Percentiles rank a stretch among this genome's conserved stretches.
These are phyloP conservation scores for Spergularia marina DNA, from an alignment of 148 eudicot genomes.

Conservation along the genomic window DNA sequence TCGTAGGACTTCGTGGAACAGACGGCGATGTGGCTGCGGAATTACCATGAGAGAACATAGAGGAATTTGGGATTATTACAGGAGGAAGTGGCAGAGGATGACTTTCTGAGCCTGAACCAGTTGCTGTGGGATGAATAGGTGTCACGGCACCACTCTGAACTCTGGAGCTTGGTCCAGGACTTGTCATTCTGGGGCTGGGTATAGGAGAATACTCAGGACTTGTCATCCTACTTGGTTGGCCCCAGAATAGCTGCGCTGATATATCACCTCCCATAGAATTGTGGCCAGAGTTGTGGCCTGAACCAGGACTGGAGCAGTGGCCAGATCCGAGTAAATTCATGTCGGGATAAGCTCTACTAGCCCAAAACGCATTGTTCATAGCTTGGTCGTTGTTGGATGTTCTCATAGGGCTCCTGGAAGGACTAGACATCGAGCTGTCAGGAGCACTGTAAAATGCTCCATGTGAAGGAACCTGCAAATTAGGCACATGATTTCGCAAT, in stretches of 20 bases:
- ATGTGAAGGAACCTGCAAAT: slow-evolving; percentile 64
- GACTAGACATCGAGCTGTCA: slow-evolving; percentile 90
- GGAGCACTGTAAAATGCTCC: slow-evolving; percentile 79
- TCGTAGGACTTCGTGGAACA: slow-evolving; percentile 82
- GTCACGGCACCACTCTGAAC: slow-evolving; percentile 98
- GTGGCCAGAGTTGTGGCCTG: slow-evolving; percentile 94
- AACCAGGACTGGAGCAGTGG: slow-evolving; percentile 98
- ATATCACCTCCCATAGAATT: slow-evolving; percentile 97
- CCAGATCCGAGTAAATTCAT: slow-evolving; percentile 80
- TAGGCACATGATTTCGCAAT: slow-evolving; percentile 61
- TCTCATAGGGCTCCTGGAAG: slow-evolving; percentile 94
- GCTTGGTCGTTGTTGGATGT: slow-evolving; percentile 61
- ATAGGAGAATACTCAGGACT: slow-evolving; percentile 95
- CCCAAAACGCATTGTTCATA: slow-evolving; percentile 58
- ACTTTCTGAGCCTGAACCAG: slow-evolving; percentile 53
- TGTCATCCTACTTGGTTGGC: slow-evolving; percentile 79
- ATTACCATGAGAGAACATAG: slow-evolving; percentile 70
- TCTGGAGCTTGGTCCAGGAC: slow-evolving; percentile 95
- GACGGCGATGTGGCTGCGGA: slow-evolving; percentile 85
- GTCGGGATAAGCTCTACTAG: slow-evolving; percentile 70
- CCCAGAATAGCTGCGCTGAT: slow-evolving; percentile 83
- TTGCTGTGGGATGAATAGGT: slow-evolving; percentile 89
- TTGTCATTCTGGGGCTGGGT: slow-evolving; percentile 92
- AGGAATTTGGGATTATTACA: slow-evolving; percentile 51
- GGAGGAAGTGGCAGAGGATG: slow-evolving; percentile 97